Evolutionary conservation across 495 filamentous ascomycete species (phyloP).

Genomic region (Pyronema domesticum): DNA sequence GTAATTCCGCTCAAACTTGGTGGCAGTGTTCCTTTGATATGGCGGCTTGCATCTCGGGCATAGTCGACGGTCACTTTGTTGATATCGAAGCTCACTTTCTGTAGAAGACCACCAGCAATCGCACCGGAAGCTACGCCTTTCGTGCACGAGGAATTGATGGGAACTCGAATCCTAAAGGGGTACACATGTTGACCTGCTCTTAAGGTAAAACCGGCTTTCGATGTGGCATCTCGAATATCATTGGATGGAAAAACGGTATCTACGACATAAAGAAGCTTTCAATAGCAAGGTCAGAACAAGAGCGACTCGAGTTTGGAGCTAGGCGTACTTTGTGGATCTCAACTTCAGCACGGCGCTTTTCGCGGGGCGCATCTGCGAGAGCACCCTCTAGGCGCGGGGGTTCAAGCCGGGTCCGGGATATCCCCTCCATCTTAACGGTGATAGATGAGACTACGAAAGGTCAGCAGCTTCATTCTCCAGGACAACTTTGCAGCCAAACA

Average conservation of each 20-base stretch:
- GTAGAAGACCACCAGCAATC: conserved; percentile 9
- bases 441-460: conserved; percentile 52
- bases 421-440: conserved; percentile 86
- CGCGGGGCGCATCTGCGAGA: conserved; percentile 27
- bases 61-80: conserved; percentile 17
- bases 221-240: conserved; percentile 32
- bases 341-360: conserved; percentile 38
- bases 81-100: conserved; percentile 18
- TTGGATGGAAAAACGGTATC: conserved; percentile 44
- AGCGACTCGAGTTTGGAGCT: background rate
- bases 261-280: conserved; percentile 48
- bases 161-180: conserved; percentile 81
- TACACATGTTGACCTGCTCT: conserved; percentile 68
- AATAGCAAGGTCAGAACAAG: background rate
- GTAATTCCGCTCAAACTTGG: conserved; percentile 71
- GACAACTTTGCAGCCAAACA: background rate
- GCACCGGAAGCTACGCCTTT: conserved; percentile 4
- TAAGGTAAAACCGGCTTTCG: conserved; percentile 41
- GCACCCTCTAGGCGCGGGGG: conserved; percentile 3
- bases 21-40: conserved; percentile 75
- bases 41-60: conserved; percentile 37
- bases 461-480: conserved; percentile 38
- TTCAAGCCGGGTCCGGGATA: conserved; percentile 18
- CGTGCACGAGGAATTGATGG: conserved; percentile 74
- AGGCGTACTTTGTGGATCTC: conserved; percentile 58